Conservation (phyloP, 108 stramenopile genomes). For the Skeletonema menzelii region DNA sequence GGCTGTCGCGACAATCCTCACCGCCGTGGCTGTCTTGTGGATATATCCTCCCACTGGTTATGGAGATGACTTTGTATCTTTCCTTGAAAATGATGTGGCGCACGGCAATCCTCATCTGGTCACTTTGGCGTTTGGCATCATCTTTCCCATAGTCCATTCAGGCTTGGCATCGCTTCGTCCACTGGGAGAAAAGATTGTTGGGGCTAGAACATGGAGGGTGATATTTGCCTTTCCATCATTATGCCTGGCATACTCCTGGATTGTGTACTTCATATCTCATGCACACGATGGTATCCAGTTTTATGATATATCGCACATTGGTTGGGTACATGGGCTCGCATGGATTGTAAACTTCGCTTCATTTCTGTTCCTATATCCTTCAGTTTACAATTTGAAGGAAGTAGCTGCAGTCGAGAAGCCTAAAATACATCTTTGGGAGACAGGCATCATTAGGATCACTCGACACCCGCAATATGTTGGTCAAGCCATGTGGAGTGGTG, state of each 20-base stretch:
- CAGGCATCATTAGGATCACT: conserved; percentile 94
- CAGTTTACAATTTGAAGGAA: conserved; percentile 94
- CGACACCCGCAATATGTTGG: conserved; percentile 95
- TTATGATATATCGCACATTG: conserved; percentile 74
- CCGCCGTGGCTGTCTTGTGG: conserved; percentile 77
- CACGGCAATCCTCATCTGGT: conserved; percentile 64
- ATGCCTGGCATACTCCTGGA: conserved; percentile 89
- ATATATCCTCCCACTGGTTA: conserved; percentile 62
- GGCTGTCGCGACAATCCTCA: conserved; percentile 71
- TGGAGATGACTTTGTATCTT: conserved; percentile 80
- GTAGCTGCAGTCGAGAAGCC: conserved; percentile 87
- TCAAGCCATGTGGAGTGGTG: conserved; percentile 91
- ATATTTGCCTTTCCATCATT: conserved; percentile 91
- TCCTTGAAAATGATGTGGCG: conserved; percentile 54
- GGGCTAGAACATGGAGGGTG: conserved; percentile 90
- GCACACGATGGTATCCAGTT: conserved; percentile 90
- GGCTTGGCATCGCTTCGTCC: conserved; percentile 95
- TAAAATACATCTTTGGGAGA: conserved; percentile 91
- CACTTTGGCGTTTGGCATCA: conserved; percentile 65
- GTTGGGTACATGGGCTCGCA: conserved; percentile 56
- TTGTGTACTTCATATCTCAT: conserved; percentile 94
- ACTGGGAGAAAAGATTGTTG: conserved; percentile 86
- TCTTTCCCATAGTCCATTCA: conserved; percentile 92
- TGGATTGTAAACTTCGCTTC: conserved; percentile 80
- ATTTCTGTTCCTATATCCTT: conserved; percentile 95